Base-by-base conservation (phyloP, 768 basidiomycete genomes). In the Calvatia gigantea region DNA sequence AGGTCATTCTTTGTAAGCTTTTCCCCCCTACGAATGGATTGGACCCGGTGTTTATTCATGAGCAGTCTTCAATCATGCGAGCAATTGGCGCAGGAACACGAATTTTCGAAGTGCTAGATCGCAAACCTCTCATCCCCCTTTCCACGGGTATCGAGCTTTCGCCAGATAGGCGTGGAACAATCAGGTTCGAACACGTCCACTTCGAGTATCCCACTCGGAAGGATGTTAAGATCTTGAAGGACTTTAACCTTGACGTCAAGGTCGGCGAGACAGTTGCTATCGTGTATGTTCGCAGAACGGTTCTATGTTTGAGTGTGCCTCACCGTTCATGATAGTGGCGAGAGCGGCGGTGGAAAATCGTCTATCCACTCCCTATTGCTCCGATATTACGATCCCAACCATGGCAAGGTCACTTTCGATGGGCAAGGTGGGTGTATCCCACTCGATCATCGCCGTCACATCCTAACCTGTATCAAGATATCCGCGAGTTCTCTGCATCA, bases 261-360 rank as follows among this genome's bases (percentile, higher is more conserved):
- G 83, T 89, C 28, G 96, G 95, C 21, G 88, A 91, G 66, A 94
- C 91, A 63, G 85, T 95, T 42, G 94, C 92, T 9, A 83, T 97
- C 53, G 94, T 95, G 94, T 95, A 70, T 63, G 93, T 78, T 2
- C n/a, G 6, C 33, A 6, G 1, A 3, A 15, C 32, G 42, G 2
- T 8, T n/a, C 17, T 48, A 27, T 28, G 6, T 25, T 3, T 15
- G 14, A 17, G 14, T 54, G 31, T 42, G n/a, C 51, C 51, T 37
- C 8, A 55, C 58, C 29, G 39, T n/a, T 17, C 29, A 31, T 42
- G 53, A 28, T 59, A 95, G 93, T 9, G 96, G 96, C 2, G 85
- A 85, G 68, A 95, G 93, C 63, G 96, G 96, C 6, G 87, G 92
- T 53, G 96, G 96, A 51, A 98, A 98, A 73, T 94, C 91, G 6